Percentiles rank a stretch among this genome's conserved stretches.
Evolutionary conservation across 257 asterid species (phyloP).

Genomic region (Penstemon barbatus): DNA sequence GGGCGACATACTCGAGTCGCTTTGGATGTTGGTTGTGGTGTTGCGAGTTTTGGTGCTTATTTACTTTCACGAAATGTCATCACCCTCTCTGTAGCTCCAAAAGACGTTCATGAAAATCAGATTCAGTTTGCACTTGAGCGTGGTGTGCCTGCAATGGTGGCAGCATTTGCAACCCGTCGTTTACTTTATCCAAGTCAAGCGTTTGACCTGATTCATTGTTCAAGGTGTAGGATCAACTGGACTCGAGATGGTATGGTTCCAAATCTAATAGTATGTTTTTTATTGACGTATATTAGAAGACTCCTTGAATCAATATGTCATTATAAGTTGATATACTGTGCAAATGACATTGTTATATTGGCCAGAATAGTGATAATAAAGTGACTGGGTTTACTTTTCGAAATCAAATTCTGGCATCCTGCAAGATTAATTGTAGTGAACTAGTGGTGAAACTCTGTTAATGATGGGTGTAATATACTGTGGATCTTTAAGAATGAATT

Average conservation of each 20-base stretch:
- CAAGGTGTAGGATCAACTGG: constrained; percentile 97
- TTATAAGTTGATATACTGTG: background rate
- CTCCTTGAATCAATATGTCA: constrained; percentile 9
- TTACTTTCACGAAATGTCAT: constrained; percentile 70
- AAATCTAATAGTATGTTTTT: background rate
- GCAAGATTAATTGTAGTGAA: constrained; percentile 5
- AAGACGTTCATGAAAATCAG: constrained; percentile 96
- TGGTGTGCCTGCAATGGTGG: constrained; percentile 95
- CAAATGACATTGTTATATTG: background rate
- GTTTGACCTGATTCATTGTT: constrained; percentile 88
- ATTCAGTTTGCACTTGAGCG: constrained; percentile 98
- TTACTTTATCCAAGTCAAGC: constrained; percentile 93
- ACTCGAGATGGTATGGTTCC: constrained; percentile 82
- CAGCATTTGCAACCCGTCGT: constrained; percentile 79
- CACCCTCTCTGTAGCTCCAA: constrained; percentile 90
- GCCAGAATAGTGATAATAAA: background rate
- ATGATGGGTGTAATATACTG: background rate
- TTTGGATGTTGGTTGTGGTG: constrained; percentile 95
- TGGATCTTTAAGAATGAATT: background rate
- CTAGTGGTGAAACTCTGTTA: constrained; percentile 7
- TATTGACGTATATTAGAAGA: constrained; percentile 13
- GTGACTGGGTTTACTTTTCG: background rate
- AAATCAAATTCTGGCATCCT: background rate
- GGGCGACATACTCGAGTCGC: constrained; percentile 84
- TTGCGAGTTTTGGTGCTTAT: constrained; percentile 98